A percentile compares a stretch with the other conserved stretches of the same genome.
These are phyloP conservation scores for Hippophae rhamnoides DNA, from an alignment of 306 rosid species.

Conservation along the genomic window DNA sequence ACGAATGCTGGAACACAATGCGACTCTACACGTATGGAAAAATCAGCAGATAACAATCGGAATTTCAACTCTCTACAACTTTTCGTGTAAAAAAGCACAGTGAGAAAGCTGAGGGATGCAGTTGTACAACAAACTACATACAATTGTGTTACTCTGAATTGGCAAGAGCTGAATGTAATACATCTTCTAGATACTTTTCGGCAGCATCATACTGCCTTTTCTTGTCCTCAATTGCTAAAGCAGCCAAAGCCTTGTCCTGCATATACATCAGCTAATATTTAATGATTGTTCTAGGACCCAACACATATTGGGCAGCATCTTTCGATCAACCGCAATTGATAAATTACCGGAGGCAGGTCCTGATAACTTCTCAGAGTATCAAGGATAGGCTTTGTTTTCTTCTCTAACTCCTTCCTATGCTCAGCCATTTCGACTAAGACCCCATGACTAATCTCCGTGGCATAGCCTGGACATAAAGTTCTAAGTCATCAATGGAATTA, in stretches of 20 bases:
- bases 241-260: slow-evolving; percentile 97
- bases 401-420: slow-evolving; percentile 81
- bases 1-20: no score
- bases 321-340: background rate
- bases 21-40: no score
- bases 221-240: slow-evolving; percentile 94
- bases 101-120: no score
- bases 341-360: slow-evolving; percentile 78
- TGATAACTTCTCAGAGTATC: slow-evolving; percentile 88
- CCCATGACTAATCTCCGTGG: slow-evolving; percentile 77
- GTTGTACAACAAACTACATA: background rate
- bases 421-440: slow-evolving; percentile 81
- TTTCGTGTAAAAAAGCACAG: no score
- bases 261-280: slow-evolving; percentile 11
- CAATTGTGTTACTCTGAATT: slow-evolving; percentile 29
- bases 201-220: slow-evolving; percentile 86
- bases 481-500: background rate
- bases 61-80: no score
- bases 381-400: slow-evolving; percentile 87
- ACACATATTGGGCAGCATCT: background rate
- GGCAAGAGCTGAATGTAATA: slow-evolving; percentile 75
- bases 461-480: slow-evolving; percentile 47
- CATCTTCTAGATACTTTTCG: slow-evolving; percentile 88
- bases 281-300: background rate
- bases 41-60: no score